Evolutionary conservation across 768 basidiomycete genomes (phyloP).

Genomic region (Lyophyllum atratum): DNA sequence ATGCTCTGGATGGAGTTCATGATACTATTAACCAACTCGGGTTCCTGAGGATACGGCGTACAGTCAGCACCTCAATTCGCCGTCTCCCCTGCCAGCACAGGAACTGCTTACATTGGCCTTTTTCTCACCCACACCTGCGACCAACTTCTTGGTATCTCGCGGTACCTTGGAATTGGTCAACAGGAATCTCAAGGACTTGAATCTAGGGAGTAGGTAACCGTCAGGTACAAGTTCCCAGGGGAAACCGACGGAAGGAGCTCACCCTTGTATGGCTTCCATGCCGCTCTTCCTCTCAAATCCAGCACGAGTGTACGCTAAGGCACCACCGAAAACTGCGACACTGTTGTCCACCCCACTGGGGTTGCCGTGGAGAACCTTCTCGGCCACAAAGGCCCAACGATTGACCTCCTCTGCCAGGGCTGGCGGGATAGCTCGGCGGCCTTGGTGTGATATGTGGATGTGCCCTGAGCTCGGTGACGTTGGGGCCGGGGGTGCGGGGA

Average conservation of each 20-base stretch:
- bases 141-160: conserved; percentile 91
- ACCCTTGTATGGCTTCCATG: conserved; percentile 88
- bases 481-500: conserved; percentile 52
- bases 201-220: conserved; percentile 47
- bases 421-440: conserved; percentile 64
- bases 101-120: conserved; percentile 53
- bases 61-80: conserved; percentile 8
- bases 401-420: conserved; percentile 80
- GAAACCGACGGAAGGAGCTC: conserved; percentile 28
- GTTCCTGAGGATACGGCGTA: conserved; percentile 53
- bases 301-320: conserved; percentile 83
- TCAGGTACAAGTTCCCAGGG: conserved; percentile 11
- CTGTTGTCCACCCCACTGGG: conserved; percentile 98
- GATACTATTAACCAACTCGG: conserved; percentile 79
- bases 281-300: conserved; percentile 78
- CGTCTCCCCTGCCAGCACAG: conserved; percentile 3
- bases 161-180: conserved; percentile 93
- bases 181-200: conserved; percentile 88
- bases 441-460: conserved; percentile 63
- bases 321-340: conserved; percentile 90
- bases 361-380: conserved; percentile 96
- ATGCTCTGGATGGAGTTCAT: conserved; percentile 83
- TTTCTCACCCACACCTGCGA: conserved; percentile 82
- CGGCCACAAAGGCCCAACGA: conserved; percentile 89
- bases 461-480: conserved; percentile 49